Base-by-base conservation (phyloP, 176 grass and related monocot species). In the Aegilops tauschii region DNA sequence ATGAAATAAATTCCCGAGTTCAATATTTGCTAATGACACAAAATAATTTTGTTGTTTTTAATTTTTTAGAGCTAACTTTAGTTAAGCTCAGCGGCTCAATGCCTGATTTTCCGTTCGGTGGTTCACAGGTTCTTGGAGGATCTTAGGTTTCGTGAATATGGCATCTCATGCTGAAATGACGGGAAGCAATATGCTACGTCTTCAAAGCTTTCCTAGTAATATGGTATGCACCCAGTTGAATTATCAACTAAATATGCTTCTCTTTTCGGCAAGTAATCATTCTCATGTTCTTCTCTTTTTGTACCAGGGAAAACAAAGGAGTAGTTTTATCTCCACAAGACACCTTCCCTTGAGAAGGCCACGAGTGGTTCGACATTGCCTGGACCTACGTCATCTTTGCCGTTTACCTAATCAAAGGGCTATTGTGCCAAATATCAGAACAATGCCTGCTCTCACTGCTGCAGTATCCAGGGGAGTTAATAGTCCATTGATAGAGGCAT, bases 381-480 rank as follows among this genome's bases (percentile, higher is more conserved):
- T 94, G 67, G 61, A 76, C 32, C 63, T 69, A 76, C 75, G 34
- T 9, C 90, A 89, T 76, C 58, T 69, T 73, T 76, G 59, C 69
- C 58, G 69, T 27, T 86, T 83, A 82, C 34, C 84, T 80, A 27
- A 78, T 82, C 77, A 40, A 79, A 92, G 82, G 83, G 73, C 72
- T 90, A 27, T 20, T n/a, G 18, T 71, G 28, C 69, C 45, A 21
- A 87, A 88, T 64, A 75, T 64, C 12, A 81, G 8, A 35, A 39
- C 54, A 34, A 21, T 80, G 18, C 29, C 83, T 29, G 63, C 23
- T 74, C 72, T 67, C 40, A 61, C 29, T 63, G 91, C 82, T 3
- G 40, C 90, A n/a, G 81, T 80, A 69, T 95, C 93, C 0, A 94
- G 81, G 50, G 83, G 52, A 2, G 82, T 90, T 47, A 44, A 90